Percentiles rank a stretch among this genome's conserved stretches.
These are phyloP conservation scores for Xylaria arbuscula DNA, from an alignment of 2,329 filamentous ascomycete genomes.

Conservation along the genomic window DNA sequence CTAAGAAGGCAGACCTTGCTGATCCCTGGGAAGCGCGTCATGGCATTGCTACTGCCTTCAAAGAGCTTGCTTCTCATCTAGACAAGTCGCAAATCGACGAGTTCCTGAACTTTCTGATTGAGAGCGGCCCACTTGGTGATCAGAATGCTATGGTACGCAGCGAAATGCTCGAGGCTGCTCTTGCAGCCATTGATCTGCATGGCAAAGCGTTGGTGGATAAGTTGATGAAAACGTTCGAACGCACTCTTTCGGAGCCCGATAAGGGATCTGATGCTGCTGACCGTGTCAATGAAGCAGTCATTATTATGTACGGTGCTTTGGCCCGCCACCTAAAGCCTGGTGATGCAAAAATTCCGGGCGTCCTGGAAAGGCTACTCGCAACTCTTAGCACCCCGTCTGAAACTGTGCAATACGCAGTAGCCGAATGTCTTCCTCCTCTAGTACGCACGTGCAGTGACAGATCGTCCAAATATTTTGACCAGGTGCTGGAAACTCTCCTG, in stretches of 20 bases:
- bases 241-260: constrained; percentile 85
- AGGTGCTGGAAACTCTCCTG: constrained; percentile 84
- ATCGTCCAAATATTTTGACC: constrained; percentile 80
- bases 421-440: constrained; percentile 92
- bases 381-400: constrained; percentile 96
- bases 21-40: constrained; percentile 94
- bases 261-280: constrained; percentile 85
- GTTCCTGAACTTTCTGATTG: constrained; percentile 87
- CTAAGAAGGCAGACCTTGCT: constrained; percentile 84
- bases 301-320: constrained; percentile 95
- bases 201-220: constrained; percentile 86
- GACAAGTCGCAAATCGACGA: constrained; percentile 75
- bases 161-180: constrained; percentile 93
- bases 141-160: constrained; percentile 79
- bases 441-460: constrained; percentile 83
- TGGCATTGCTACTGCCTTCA: constrained; percentile 88
- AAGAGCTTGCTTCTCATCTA: constrained; percentile 79
- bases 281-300: constrained; percentile 94
- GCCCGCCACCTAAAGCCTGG: constrained; percentile 86
- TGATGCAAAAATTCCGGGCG: constrained; percentile 87
- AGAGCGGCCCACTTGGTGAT: constrained; percentile 88
- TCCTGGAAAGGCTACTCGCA: constrained; percentile 85
- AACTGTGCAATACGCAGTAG: constrained; percentile 95
- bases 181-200: constrained; percentile 80
- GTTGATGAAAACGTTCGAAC: constrained; percentile 92